Evolutionary conservation across 192 early-diverging fungal species (phyloP).

Genomic region (Umbelopsis sp.): DNA sequence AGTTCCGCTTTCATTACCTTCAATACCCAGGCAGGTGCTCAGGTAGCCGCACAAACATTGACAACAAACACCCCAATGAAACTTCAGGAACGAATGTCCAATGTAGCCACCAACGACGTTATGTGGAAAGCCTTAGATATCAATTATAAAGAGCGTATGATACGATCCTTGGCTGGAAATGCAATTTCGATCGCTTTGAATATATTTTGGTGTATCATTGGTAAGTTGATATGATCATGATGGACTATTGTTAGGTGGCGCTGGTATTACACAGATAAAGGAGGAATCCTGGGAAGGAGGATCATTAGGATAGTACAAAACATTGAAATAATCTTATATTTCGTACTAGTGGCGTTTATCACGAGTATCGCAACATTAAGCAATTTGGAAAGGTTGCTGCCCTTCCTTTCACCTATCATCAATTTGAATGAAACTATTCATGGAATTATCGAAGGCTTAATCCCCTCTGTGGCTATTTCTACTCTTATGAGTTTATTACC

Average conservation of each 20-base stretch:
- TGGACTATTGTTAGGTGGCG: too few species aligned
- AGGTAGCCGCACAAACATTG: constrained; percentile 65
- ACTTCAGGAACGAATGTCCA: constrained; percentile 54
- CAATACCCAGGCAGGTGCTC: constrained; percentile 63
- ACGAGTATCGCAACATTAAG: constrained; percentile 41
- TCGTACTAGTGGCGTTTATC: constrained; percentile 40
- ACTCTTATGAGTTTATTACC: constrained; percentile 59
- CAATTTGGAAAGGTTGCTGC: constrained; percentile 38
- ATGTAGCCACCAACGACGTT: constrained; percentile 66
- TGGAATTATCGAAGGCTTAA: constrained; percentile 59
- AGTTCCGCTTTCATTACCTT: constrained; percentile 76
- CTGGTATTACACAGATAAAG: too few species aligned
- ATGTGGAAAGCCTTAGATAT: constrained; percentile 73
- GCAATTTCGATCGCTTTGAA: constrained; percentile 49
- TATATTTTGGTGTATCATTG: constrained; percentile 63
- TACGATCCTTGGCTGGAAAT: constrained; percentile 51
- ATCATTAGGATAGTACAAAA: too few species aligned
- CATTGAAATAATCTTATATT: neutral
- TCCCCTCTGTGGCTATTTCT: constrained; percentile 57
- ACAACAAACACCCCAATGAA: constrained; percentile 55
- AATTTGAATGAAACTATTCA: constrained; percentile 13
- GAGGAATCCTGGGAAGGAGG: neutral
- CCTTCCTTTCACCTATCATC: neutral
- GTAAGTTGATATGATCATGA: constrained; percentile 18
- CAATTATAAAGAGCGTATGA: constrained; percentile 42